Evolutionary conservation across 352 stramenopile genomes (phyloP).

Genomic region (Phytophthora cactorum): DNA sequence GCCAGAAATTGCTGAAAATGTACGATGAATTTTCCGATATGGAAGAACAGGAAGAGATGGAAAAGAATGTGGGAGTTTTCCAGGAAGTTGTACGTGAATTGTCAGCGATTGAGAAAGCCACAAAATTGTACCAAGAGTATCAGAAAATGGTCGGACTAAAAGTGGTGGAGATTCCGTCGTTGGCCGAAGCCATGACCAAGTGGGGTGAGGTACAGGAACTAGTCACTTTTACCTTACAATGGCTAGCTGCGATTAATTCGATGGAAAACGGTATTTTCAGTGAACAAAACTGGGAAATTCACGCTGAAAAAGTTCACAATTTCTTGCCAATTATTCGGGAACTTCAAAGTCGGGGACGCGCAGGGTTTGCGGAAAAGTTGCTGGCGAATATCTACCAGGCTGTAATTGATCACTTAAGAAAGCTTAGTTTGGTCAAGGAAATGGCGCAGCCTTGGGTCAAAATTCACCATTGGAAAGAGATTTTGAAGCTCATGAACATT

Average conservation of each 20-base stretch:
- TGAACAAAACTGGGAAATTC: conserved; percentile 59
- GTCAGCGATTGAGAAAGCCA: conserved; percentile 53
- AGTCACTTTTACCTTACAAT: conserved; percentile 52
- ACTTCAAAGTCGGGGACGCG: conserved; percentile 37
- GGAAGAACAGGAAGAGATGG: conserved; percentile 64
- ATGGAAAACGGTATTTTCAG: conserved; percentile 80
- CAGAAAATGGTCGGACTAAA: conserved; percentile 75
- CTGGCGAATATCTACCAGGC: conserved; percentile 39
- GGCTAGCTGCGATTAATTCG: conserved; percentile 43
- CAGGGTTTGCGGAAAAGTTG: conserved; percentile 48
- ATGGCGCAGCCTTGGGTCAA: conserved; percentile 63
- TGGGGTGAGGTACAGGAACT: conserved; percentile 73
- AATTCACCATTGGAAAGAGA: conserved; percentile 65
- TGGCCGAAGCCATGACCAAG: conserved; percentile 45
- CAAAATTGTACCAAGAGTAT: conserved; percentile 71
- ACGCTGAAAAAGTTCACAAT: conserved; percentile 42
- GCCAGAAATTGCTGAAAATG: conserved; percentile 54
- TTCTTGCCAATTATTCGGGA: conserved; percentile 46
- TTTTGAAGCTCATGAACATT: conserved; percentile 54
- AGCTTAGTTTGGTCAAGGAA: conserved; percentile 56
- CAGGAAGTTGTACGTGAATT: conserved; percentile 62
- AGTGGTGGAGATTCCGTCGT: conserved; percentile 55
- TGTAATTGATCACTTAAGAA: conserved; percentile 51
- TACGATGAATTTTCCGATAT: conserved; percentile 60
- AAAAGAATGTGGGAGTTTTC: conserved; percentile 53